Base-by-base conservation (phyloP, 805 yeast species). In the Ogataea siamensis region DNA sequence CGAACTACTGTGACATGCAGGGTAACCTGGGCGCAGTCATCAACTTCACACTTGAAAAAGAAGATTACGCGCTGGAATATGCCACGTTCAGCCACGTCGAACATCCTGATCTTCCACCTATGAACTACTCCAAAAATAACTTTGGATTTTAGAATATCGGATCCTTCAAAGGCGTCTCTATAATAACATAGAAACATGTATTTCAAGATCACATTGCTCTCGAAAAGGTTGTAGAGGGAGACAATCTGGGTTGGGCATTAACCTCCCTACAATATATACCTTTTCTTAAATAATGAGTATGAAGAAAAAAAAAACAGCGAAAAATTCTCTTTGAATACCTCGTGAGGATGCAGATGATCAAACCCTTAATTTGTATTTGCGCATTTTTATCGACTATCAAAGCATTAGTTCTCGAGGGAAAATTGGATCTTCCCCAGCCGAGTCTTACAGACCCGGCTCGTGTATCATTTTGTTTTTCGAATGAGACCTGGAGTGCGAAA, bases 1-100 rank as follows among this genome's bases (percentile, higher is more conserved):
- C 99, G 23, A 91, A 93, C 61, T 91, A 91, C 63, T 91, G 98
- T 67, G 99, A 93, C 59, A 68, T 82, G 11, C 88, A 87, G 39
- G 95, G 95, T 10, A 93, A 93, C 62, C 62, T 77, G 48, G 99
- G 97, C 37, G 98, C 94, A 7, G 83, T 84, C 39, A 82, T 93
- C 43, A 84, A 88, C 54, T 74, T 91, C 49, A 63, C 71, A 43
- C 70, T 67, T 12, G 53, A 62, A 6, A 70, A 75, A 46, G 72
- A 68, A 28, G 73, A 70, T 13, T 67, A 67, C 32, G 62, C 70
- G 37, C 64, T 86, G 52, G 63, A 73, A 1, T 77, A 72, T 40
- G 71, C 71, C 44, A 78, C 80, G 10, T 89, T 87, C 59, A 73
- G 66, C 19, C 96, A 95, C 2, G 95, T 84, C 12, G 80, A 83